Percentiles rank a stretch among this genome's conserved stretches.
Evolutionary conservation across 1,284 basidiomycete species (phyloP).

Genomic region (Boletus semigastroideus): DNA sequence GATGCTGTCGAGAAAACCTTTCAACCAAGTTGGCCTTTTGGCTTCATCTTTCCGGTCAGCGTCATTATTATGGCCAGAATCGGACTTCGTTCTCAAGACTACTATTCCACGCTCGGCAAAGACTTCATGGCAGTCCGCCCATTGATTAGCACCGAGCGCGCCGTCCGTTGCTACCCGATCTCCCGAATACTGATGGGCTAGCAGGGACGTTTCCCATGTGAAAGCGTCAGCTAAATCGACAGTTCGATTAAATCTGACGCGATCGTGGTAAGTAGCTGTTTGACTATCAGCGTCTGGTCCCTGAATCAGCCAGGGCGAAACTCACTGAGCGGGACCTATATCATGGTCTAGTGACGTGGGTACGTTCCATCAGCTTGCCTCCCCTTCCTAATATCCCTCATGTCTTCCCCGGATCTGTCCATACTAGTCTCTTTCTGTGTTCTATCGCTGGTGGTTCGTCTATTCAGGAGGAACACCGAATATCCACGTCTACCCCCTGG

Average conservation of each 20-base stretch:
- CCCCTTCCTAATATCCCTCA: not conserved
- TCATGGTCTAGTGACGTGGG: not conserved
- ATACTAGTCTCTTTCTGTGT: conserved; percentile 11
- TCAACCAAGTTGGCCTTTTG: too few species aligned
- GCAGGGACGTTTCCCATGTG: too few species aligned
- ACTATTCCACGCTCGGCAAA: not conserved
- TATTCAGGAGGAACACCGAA: conserved; percentile 7
- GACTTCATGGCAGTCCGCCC: not conserved
- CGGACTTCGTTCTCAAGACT: not conserved
- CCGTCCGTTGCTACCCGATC: not conserved
- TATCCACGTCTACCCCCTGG: conserved; percentile 22
- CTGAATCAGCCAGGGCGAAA: not conserved
- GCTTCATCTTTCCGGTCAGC: not conserved
- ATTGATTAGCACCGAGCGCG: not conserved
- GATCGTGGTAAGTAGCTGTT: not conserved
- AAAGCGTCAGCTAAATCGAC: too few species aligned
- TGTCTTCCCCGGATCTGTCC: conserved; percentile 4
- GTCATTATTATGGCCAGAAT: not conserved
- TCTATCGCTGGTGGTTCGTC: conserved; percentile 3
- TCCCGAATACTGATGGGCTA: too few species aligned
- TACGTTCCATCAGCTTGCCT: not conserved
- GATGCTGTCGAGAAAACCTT: too few species aligned
- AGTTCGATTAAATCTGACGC: too few species aligned
- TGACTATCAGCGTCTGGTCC: not conserved
- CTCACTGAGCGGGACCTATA: not conserved